phyloP scores from a whole-genome alignment of 2,329 filamentous ascomycete genomes.

The Talaromyces pinophilus region DNA sequence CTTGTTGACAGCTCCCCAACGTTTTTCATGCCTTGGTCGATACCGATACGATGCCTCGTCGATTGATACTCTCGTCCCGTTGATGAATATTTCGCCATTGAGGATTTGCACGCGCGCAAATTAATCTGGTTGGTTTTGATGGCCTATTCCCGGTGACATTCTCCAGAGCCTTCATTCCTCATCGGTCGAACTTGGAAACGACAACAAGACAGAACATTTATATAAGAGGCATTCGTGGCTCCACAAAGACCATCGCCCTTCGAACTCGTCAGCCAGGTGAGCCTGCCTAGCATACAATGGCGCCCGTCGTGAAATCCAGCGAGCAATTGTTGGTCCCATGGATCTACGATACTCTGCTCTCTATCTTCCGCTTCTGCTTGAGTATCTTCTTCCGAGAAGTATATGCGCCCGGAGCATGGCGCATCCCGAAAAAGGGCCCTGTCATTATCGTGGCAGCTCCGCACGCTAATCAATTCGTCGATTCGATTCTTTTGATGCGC shows the following conservation, averaged over 20 bases:
- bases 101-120: background rate
- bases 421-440: slow-evolving; percentile 82
- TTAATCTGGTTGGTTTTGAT: background rate
- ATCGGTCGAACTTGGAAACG: background rate
- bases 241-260: background rate
- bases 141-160: background rate
- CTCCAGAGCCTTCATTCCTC: background rate
- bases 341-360: slow-evolving; percentile 53
- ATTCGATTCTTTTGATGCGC: slow-evolving; percentile 89
- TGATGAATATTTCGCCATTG: background rate
- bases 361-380: slow-evolving; percentile 65
- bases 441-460: slow-evolving; percentile 95
- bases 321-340: slow-evolving; percentile 45
- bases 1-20: slow-evolving; percentile 1
- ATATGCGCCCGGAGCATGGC: slow-evolving; percentile 91
- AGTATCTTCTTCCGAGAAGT: slow-evolving; percentile 98
- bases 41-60: background rate
- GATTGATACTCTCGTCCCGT: too few species aligned
- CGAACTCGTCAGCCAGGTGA: background rate
- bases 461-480: slow-evolving; percentile 98
- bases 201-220: background rate
- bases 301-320: slow-evolving; percentile 14
- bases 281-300: slow-evolving; percentile 7
- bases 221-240: background rate
- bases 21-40: background rate